These are phyloP conservation scores for Angophora floribunda DNA, from an alignment of 345 rosid species.

Conservation along the genomic window DNA sequence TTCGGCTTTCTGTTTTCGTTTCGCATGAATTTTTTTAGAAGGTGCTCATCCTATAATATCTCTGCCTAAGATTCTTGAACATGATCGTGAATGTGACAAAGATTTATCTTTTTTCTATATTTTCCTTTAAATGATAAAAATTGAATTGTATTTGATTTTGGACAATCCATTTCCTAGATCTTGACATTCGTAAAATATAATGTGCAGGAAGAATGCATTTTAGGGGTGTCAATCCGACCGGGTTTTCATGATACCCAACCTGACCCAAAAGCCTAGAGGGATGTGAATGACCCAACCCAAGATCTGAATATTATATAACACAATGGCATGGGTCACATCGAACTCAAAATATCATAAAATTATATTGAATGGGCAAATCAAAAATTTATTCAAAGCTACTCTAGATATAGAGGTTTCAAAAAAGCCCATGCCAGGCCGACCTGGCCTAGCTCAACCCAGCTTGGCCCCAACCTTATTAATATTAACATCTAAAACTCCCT, in stretches of 20 bases:
- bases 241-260: neutral
- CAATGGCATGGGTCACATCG: neutral
- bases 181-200: neutral
- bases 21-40: neutral
- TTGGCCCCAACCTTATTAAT: neutral
- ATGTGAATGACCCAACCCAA: neutral
- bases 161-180: neutral
- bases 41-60: neutral
- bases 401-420: neutral
- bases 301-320: neutral
- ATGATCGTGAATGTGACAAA: neutral
- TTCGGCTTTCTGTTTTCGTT: neutral
- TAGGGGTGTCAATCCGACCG: neutral
- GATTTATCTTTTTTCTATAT: neutral
- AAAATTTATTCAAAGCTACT: neutral
- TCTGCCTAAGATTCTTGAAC: neutral
- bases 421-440: accelerated
- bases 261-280: neutral
- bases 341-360: neutral
- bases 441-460: neutral
- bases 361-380: too few relatives aligned
- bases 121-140: neutral
- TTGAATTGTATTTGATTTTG: neutral
- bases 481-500: neutral
- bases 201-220: slow-evolving; percentile 29